Evolutionary conservation across 352 stramenopile genomes (phyloP).

Genomic region (Elongisporangium senticosum): DNA sequence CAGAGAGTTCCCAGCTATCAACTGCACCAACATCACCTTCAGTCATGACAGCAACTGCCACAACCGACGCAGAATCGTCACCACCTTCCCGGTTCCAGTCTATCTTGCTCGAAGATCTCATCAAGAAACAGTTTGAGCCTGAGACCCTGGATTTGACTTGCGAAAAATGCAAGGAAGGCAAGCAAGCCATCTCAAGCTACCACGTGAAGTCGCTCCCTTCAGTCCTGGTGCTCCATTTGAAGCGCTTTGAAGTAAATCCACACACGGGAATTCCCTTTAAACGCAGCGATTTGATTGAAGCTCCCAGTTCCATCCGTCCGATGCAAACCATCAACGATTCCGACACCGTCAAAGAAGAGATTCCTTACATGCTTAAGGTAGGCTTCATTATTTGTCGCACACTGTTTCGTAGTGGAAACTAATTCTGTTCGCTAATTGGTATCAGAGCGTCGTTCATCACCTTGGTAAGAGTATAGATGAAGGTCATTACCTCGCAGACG

Average conservation of each 20-base stretch:
- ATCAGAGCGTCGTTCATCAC: slow-evolving; percentile 79
- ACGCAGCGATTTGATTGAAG: slow-evolving; percentile 69
- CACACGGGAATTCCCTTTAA: slow-evolving; percentile 66
- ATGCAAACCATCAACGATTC: slow-evolving; percentile 30
- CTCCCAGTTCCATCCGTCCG: slow-evolving; percentile 39
- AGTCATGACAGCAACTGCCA: background rate
- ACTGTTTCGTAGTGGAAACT: background rate
- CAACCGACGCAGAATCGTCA: background rate
- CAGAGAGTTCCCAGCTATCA: background rate
- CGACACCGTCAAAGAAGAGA: slow-evolving; percentile 13
- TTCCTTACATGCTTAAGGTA: slow-evolving; percentile 49
- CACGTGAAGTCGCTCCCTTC: slow-evolving; percentile 60
- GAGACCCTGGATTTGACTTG: slow-evolving; percentile 76
- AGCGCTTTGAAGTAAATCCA: slow-evolving; percentile 81
- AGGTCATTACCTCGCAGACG: slow-evolving; percentile 81
- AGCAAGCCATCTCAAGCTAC: slow-evolving; percentile 54
- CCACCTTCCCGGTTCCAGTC: slow-evolving; percentile 9
- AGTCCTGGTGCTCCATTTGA: slow-evolving; percentile 77
- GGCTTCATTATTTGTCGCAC: background rate
- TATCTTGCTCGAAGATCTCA: slow-evolving; percentile 51
- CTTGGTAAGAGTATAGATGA: slow-evolving; percentile 73
- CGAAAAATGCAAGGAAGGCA: slow-evolving; percentile 75
- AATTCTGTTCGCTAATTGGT: background rate
- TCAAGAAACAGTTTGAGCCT: slow-evolving; percentile 75
- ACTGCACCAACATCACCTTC: slow-evolving; percentile 3